A percentile compares a stretch with the other conserved stretches of the same genome.
phyloP scores from a whole-genome alignment of 164 flowering plant species.

The Aristolochia fimbriata region DNA sequence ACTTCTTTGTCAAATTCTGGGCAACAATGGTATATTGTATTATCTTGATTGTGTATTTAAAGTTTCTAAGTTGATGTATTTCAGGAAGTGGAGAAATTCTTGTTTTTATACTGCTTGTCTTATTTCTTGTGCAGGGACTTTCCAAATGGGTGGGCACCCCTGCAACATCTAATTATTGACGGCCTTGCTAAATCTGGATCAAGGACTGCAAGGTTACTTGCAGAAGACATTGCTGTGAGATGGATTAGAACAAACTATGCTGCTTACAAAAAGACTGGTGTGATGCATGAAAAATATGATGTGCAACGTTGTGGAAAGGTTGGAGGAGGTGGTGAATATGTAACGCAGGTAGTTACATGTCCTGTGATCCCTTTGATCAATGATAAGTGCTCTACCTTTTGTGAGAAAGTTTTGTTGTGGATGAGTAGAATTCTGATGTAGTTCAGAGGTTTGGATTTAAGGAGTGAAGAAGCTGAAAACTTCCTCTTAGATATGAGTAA shows the following conservation, averaged over 20 bases:
- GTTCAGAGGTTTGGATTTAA: too few species aligned
- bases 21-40: constrained; percentile 63
- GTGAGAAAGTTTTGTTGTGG: too few species aligned
- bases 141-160: constrained; percentile 97
- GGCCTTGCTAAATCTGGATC: constrained; percentile 61
- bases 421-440: too few species aligned
- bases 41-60: background rate
- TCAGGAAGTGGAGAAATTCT: background rate
- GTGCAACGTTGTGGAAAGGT: constrained; percentile 51
- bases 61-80: background rate
- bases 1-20: constrained; percentile 70
- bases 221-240: constrained; percentile 62
- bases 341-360: constrained; percentile 41
- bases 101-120: background rate
- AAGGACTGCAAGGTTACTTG: constrained; percentile 41
- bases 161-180: constrained; percentile 89
- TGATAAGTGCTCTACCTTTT: too few species aligned
- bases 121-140: constrained; percentile 53
- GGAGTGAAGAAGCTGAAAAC: too few species aligned
- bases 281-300: constrained; percentile 73
- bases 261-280: constrained; percentile 57
- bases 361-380: too few species aligned
- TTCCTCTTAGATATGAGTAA: too few species aligned
- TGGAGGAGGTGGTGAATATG: constrained; percentile 82
- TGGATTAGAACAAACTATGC: constrained; percentile 86